Evolutionary conservation across 371 early-diverging fungal species (phyloP).

Genomic region (Funneliformis caledonium): DNA sequence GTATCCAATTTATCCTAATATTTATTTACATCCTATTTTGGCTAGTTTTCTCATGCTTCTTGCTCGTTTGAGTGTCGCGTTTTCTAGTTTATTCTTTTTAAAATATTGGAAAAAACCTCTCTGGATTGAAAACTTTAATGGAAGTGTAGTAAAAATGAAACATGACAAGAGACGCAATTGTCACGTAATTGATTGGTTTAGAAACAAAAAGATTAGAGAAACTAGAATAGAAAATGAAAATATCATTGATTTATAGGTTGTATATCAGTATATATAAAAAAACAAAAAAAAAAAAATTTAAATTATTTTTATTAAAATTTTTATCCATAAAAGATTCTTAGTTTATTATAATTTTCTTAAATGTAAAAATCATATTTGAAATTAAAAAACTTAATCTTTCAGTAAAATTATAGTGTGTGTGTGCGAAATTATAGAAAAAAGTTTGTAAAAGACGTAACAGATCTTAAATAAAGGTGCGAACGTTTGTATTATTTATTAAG

Average conservation of each 20-base stretch:
- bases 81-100: constrained; percentile 82
- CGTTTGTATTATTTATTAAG: too few relatives aligned
- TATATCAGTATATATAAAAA: too few relatives aligned
- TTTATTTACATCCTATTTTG: constrained; percentile 86
- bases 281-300: too few relatives aligned
- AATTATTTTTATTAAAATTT: too few relatives aligned
- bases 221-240: neutral
- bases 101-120: constrained; percentile 67
- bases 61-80: constrained; percentile 88
- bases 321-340: too few relatives aligned
- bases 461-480: too few relatives aligned
- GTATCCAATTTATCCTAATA: constrained; percentile 42
- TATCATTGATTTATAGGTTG: neutral
- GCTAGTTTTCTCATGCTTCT: constrained; percentile 95
- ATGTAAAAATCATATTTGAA: too few relatives aligned
- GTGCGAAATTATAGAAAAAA: too few relatives aligned
- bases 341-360: too few relatives aligned
- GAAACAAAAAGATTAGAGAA: neutral
- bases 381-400: too few relatives aligned
- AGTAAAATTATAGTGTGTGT: too few relatives aligned
- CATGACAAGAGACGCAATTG: neutral
- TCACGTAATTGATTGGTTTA: neutral
- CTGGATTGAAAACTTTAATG: constrained; percentile 42
- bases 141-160: constrained; percentile 17
- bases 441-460: too few relatives aligned